Conservation (phyloP, 768 basidiomycete genomes). For the Hygrophorus pudorinus region DNA sequence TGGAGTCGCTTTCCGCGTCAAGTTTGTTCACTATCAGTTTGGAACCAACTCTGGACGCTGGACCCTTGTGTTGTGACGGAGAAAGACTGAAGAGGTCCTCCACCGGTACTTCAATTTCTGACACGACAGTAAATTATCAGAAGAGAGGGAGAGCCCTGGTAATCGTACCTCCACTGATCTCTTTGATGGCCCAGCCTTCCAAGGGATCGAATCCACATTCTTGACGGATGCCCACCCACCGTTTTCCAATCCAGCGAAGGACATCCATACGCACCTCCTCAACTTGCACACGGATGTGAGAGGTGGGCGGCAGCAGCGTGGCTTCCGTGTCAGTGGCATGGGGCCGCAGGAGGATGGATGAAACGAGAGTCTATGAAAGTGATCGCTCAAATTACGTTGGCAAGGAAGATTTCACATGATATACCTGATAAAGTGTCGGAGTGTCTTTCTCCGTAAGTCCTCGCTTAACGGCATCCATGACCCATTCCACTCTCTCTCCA, state of each 20-base stretch:
- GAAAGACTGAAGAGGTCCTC: constrained; percentile 58
- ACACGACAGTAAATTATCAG: neutral
- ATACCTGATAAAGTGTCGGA: constrained; percentile 66
- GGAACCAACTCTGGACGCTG: constrained; percentile 18
- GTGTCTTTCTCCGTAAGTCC: constrained; percentile 59
- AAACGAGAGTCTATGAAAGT: constrained; percentile 52
- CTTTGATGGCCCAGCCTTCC: constrained; percentile 84
- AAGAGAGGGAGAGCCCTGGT: neutral
- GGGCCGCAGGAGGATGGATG: constrained; percentile 58
- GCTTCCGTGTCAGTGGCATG: constrained; percentile 47
- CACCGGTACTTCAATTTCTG: constrained; percentile 73
- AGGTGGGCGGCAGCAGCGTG: constrained; percentile 61
- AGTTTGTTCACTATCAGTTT: constrained; percentile 16
- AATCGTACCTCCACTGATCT: constrained; percentile 70
- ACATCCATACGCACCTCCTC: constrained; percentile 64
- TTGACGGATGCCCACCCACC: constrained; percentile 68
- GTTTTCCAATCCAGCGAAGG: constrained; percentile 62
- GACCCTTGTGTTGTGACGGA: constrained; percentile 15
- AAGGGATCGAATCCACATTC: constrained; percentile 74
- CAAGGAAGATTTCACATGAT: constrained; percentile 2
- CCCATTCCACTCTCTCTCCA: constrained; percentile 66
- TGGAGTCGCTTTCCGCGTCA: constrained; percentile 30
- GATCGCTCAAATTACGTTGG: neutral
- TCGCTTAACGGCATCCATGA: constrained; percentile 55
- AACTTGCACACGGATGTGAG: constrained; percentile 58